Conservation (phyloP, 2,329 filamentous ascomycete species). For the Plenodomus biglobosus region DNA sequence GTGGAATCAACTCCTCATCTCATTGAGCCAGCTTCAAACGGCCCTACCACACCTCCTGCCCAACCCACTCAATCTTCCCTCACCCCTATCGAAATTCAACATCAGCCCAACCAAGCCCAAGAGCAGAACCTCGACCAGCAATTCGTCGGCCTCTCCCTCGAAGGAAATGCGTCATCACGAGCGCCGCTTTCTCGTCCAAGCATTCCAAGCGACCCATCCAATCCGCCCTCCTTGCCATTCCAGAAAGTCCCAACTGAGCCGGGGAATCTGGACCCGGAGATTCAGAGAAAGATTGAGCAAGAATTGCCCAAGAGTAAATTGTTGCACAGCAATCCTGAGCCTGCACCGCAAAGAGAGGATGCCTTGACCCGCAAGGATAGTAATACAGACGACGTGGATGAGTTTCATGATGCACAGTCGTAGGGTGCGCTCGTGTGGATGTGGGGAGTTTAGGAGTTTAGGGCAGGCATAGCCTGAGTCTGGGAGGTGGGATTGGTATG, state of each 20-base stretch:
- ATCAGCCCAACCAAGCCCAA: conserved; percentile 2
- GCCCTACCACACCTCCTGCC: background rate
- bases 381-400: conserved; percentile 48
- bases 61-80: conserved; percentile 10
- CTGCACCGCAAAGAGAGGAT: conserved; percentile 17
- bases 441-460: too few species aligned
- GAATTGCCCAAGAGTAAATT: conserved; percentile 33
- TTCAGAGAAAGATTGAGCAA: conserved; percentile 12
- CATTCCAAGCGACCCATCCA: conserved; percentile 6
- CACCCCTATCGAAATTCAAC: conserved; percentile 3
- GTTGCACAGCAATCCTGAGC: conserved; percentile 26
- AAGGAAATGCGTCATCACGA: conserved; percentile 45
- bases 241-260: conserved; percentile 9
- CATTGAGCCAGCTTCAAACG: background rate
- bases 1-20: conserved; percentile 3
- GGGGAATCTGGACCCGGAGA: conserved; percentile 7
- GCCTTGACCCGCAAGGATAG: conserved; percentile 45
- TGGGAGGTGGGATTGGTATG: too few species aligned
- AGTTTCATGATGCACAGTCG: conserved; percentile 53
- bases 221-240: conserved; percentile 7
- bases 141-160: conserved; percentile 61
- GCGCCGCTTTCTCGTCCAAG: conserved; percentile 10
- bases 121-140: conserved; percentile 6
- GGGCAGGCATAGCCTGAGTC: too few species aligned
- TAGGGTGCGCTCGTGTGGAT: too few species aligned